These are phyloP conservation scores for Panicum virgatum DNA, from an alignment of 202 grass and related monocot genomes.

Conservation along the genomic window DNA sequence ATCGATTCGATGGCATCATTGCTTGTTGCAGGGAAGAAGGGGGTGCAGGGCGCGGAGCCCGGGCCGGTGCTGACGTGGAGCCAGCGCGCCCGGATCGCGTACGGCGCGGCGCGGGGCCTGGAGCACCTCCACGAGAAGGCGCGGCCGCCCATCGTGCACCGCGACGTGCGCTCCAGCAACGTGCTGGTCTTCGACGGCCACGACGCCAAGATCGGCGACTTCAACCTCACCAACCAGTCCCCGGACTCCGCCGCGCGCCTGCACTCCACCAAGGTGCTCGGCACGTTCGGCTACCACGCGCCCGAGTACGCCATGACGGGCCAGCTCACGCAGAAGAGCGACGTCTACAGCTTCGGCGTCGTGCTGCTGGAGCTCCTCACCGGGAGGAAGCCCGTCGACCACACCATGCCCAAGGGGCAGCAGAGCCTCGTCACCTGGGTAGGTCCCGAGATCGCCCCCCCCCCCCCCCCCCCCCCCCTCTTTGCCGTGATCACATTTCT, in stretches of 20 bases:
- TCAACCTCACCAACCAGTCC: slow-evolving; percentile 94
- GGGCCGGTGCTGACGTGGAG: slow-evolving; percentile 64
- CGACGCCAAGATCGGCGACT: slow-evolving; percentile 81
- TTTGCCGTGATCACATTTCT: too few relatives aligned
- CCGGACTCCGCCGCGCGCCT: slow-evolving; percentile 78
- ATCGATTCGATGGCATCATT: neutral
- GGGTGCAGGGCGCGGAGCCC: slow-evolving; percentile 67
- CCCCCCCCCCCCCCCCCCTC: too few relatives aligned
- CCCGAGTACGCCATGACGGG: slow-evolving; percentile 85
- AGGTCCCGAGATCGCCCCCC: too few relatives aligned
- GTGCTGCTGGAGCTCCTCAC: slow-evolving; percentile 66
- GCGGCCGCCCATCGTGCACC: slow-evolving; percentile 68
- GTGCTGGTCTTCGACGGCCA: slow-evolving; percentile 82
- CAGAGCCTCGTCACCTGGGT: slow-evolving; percentile 79
- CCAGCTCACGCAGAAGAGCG: slow-evolving; percentile 65
- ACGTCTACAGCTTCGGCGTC: slow-evolving; percentile 73
- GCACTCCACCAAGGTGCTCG: slow-evolving; percentile 94
- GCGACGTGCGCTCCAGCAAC: slow-evolving; percentile 92
- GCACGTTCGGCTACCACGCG: slow-evolving; percentile 94
- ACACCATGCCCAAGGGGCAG: slow-evolving; percentile 78
- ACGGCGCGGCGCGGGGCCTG: slow-evolving; percentile 72
- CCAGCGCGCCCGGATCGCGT: slow-evolving; percentile 71
- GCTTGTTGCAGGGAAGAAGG: slow-evolving; percentile 67
- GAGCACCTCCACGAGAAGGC: slow-evolving; percentile 88
- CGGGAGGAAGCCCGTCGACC: slow-evolving; percentile 73